Conservation (phyloP, 805 yeast genomes). For the Teunomyces aglyptinius region DNA sequence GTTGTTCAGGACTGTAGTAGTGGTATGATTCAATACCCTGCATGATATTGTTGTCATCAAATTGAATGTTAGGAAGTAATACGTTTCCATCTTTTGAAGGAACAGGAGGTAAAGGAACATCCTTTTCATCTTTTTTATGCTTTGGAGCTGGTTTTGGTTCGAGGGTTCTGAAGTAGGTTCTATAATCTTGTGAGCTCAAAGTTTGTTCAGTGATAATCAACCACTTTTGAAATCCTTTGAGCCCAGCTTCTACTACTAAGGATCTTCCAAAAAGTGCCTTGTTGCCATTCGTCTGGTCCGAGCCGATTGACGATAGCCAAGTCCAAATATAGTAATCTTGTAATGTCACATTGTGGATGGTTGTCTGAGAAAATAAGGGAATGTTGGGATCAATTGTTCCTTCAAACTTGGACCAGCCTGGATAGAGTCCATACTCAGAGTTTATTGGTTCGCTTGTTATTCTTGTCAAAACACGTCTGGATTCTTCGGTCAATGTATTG, state of each 20-base stretch:
- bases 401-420: constrained; percentile 34
- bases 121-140: constrained; percentile 14
- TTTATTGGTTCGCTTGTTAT: constrained; percentile 35
- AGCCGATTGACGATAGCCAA: constrained; percentile 76
- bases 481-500: constrained; percentile 69
- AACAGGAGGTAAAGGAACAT: constrained; percentile 13
- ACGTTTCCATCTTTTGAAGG: constrained; percentile 18
- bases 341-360: constrained; percentile 60
- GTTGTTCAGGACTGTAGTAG: background rate
- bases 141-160: background rate
- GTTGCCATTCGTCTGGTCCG: constrained; percentile 65
- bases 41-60: constrained; percentile 17
- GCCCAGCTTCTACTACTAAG: constrained; percentile 75
- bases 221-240: constrained; percentile 80
- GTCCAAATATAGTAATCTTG: constrained; percentile 93
- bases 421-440: constrained; percentile 36
- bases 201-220: constrained; percentile 69
- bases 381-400: constrained; percentile 20
- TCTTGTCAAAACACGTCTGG: constrained; percentile 53
- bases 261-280: constrained; percentile 78
- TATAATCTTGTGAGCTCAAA: constrained; percentile 36
- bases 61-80: constrained; percentile 22
- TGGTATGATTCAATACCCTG: background rate
- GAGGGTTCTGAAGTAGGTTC: constrained; percentile 18
- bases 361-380: constrained; percentile 38